Base-by-base conservation (phyloP, 768 basidiomycete genomes). In the Rhodotorula diobovata region DNA sequence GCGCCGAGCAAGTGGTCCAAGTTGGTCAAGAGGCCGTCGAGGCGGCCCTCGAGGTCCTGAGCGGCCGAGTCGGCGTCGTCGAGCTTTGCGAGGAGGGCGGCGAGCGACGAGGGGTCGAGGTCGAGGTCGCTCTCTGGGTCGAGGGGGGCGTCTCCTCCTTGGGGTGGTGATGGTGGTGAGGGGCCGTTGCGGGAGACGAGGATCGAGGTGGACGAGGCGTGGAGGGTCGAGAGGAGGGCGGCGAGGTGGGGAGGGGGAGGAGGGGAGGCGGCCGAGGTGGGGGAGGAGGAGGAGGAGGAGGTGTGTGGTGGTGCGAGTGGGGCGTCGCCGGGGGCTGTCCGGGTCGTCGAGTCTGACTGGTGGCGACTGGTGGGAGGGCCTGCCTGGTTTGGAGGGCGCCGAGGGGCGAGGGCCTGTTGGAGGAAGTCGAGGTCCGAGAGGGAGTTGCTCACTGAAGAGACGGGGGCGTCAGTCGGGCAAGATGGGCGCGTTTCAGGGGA, bases 351-450 rank as follows among this genome's bases (percentile, higher is more conserved):
- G n/a, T n/a, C n/a, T n/a, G n/a, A n/a, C n/a, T n/a, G n/a, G n/a
- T n/a, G n/a, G n/a, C n/a, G n/a, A n/a, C n/a, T n/a, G 25, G 28
- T 53, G 4, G 1, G 7, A 54, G 53, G 16, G 0, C 11, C 53
- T 18, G 7, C 16, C 12, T 8, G 14, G n/a, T 18, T 34, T 21
- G 21, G 35, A 41, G 41, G 37, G 28, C 35, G 41, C 3, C 11
- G 21, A 3, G 28, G 48, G 3, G 66, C 39, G 53, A 67, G 39
- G 12, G 66, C 32, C 25, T 50, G 37, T n/a, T 67, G 30, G 35
- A 67, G 59, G 41, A 46, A 67, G 43, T 67, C 66, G 66, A 67
- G 66, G 43, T 67, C 66, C 43, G 66, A 67, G 53, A 62, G 60
- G 5, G 60, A 56, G 53, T 45, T 37, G 48, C 37, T 23, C 45